Evolutionary conservation across 768 basidiomycete species (phyloP).

Genomic region (Rhizopogon vinicolor): DNA sequence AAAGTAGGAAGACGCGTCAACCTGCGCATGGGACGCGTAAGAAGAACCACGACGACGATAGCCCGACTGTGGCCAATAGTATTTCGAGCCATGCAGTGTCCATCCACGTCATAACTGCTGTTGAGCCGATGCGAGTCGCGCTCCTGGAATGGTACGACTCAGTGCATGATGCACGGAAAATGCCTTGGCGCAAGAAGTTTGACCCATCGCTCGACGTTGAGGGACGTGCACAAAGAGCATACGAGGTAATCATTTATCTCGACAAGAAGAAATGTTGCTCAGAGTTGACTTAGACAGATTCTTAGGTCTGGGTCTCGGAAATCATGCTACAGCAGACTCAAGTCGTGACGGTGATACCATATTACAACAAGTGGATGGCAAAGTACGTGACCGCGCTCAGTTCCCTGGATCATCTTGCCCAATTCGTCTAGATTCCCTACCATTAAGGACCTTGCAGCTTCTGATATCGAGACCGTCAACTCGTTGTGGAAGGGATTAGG

Average conservation of each 20-base stretch:
- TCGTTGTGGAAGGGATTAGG: constrained; percentile 88
- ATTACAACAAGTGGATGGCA: constrained; percentile 86
- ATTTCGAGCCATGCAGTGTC: constrained; percentile 36
- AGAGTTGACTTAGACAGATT: not conserved
- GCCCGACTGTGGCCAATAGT: not conserved
- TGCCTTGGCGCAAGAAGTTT: constrained; percentile 90
- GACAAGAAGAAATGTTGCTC: not conserved
- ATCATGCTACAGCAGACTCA: constrained; percentile 98
- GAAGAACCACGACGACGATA: constrained; percentile 8
- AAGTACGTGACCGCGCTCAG: constrained; percentile 40
- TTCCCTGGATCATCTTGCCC: not conserved
- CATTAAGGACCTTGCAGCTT: constrained; percentile 63
- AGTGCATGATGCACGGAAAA: constrained; percentile 64
- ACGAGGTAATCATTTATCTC: constrained; percentile 58
- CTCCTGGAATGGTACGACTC: constrained; percentile 68
- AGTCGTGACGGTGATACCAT: constrained; percentile 89
- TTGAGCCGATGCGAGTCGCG: constrained; percentile 40
- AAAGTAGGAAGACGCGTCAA: constrained; percentile 13
- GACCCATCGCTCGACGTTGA: constrained; percentile 47
- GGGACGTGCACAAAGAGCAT: constrained; percentile 79
- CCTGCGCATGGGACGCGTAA: constrained; percentile 8
- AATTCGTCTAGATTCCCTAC: constrained; percentile 65
- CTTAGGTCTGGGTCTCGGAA: constrained; percentile 84
- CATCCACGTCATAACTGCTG: constrained; percentile 42
- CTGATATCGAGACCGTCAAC: constrained; percentile 83